A percentile compares a stretch with the other conserved stretches of the same genome.
phyloP scores from a whole-genome alignment of 352 stramenopile species.

The Pythium brachiatum region DNA sequence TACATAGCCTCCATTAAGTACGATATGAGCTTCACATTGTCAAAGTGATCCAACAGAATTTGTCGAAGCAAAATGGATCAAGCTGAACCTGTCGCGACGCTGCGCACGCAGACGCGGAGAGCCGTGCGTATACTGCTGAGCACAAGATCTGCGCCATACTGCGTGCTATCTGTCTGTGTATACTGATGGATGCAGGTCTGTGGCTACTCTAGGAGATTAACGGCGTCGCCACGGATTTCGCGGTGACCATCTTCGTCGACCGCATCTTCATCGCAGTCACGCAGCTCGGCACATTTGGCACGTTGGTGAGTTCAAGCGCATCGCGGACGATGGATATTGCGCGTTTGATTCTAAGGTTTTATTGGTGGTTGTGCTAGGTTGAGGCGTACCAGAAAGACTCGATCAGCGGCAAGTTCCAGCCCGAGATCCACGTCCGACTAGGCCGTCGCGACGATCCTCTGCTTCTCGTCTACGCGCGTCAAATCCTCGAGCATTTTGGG shows the following conservation, averaged over 20 bases:
- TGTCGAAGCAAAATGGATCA: slow-evolving; percentile 10
- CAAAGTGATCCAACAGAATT: neutral
- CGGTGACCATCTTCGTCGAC: slow-evolving; percentile 75
- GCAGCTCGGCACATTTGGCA: slow-evolving; percentile 80
- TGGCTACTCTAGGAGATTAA: slow-evolving; percentile 58
- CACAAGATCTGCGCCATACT: too few relatives aligned
- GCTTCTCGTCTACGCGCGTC: slow-evolving; percentile 76
- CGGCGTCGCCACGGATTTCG: slow-evolving; percentile 62
- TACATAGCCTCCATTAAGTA: slow-evolving; percentile 11
- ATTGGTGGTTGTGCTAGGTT: slow-evolving; percentile 31
- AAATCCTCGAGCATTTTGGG: slow-evolving; percentile 85
- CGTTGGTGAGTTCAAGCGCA: slow-evolving; percentile 38
- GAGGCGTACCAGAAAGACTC: slow-evolving; percentile 73
- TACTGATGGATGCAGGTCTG: neutral
- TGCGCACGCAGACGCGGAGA: slow-evolving; percentile 38
- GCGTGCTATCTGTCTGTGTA: too few relatives aligned
- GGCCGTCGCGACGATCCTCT: slow-evolving; percentile 78
- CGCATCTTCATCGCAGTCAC: slow-evolving; percentile 82
- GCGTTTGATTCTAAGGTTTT: neutral
- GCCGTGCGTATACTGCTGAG: slow-evolving; percentile 1
- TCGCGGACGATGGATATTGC: neutral
- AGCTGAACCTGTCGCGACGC: slow-evolving; percentile 14
- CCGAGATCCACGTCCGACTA: slow-evolving; percentile 74
- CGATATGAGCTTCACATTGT: neutral
- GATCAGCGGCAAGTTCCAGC: slow-evolving; percentile 75